These are phyloP conservation scores for Escovopsis weberi DNA, from an alignment of 2,329 filamentous ascomycete genomes.

Conservation along the genomic window DNA sequence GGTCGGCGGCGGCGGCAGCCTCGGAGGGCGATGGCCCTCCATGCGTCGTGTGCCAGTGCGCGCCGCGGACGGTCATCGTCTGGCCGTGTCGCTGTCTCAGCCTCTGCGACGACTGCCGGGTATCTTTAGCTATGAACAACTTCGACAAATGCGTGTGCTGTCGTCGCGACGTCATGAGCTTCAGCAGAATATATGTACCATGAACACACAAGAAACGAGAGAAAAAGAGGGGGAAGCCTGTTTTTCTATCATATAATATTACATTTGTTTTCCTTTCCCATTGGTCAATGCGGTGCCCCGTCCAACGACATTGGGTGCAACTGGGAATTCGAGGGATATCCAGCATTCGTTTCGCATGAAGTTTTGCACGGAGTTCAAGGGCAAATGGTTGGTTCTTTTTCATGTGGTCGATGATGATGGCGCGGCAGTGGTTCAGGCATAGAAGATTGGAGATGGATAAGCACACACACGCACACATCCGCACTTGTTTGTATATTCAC, in stretches of 20 bases:
- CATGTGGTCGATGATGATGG: too few species aligned
- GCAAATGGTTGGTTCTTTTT: too few species aligned
- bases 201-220: constrained; percentile 1
- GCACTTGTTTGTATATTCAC: background rate
- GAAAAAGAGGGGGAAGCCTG: too few species aligned
- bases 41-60: constrained; percentile 85
- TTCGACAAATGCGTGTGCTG: constrained; percentile 96
- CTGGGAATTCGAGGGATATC: too few species aligned
- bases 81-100: constrained; percentile 95
- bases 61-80: constrained; percentile 76
- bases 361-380: too few species aligned
- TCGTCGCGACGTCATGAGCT: constrained; percentile 73
- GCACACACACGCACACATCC: background rate
- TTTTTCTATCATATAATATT: constrained; percentile 4
- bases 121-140: constrained; percentile 91
- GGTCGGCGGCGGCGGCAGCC: constrained; percentile 28
- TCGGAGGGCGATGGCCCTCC: constrained; percentile 60
- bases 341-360: too few species aligned
- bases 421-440: too few species aligned
- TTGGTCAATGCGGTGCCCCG: background rate
- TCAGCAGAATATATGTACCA: constrained; percentile 83
- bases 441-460: too few species aligned
- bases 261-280: constrained; percentile 10
- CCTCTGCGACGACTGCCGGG: constrained; percentile 86
- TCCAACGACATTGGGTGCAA: too few species aligned